A percentile compares a stretch with the other conserved stretches of the same genome.
These are phyloP conservation scores for Prunus yedoensis DNA, from an alignment of 331 rosid genomes.

Conservation along the genomic window DNA sequence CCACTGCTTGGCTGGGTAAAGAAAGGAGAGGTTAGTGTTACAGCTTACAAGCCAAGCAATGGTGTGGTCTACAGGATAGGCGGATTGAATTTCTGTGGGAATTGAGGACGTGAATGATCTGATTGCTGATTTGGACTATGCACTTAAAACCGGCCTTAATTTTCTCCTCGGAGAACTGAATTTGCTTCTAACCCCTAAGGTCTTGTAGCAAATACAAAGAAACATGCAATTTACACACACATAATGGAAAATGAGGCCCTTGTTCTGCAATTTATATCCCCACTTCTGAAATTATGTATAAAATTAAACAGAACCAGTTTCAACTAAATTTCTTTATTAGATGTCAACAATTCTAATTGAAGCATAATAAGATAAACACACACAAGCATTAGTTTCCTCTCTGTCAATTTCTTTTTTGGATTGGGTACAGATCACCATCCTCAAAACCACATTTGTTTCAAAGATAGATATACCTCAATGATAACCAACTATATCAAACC, in stretches of 20 bases:
- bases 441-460: constrained; percentile 1
- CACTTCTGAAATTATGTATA: background rate
- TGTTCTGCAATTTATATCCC: background rate
- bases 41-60: too few species aligned
- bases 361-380: background rate
- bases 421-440: background rate
- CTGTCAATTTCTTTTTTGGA: background rate
- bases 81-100: constrained; percentile 58
- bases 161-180: too few species aligned
- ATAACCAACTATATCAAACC: background rate
- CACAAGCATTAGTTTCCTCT: background rate
- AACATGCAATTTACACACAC: too few species aligned
- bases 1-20: too few species aligned
- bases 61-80: too few species aligned
- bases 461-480: background rate
- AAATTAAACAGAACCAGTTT: background rate
- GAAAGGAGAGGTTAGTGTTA: too few species aligned
- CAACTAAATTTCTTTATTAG: background rate
- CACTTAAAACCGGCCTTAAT: constrained; percentile 60
- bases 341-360: background rate
- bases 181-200: too few species aligned
- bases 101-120: constrained; percentile 85
- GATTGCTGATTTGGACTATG: constrained; percentile 66
- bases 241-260: too few species aligned
- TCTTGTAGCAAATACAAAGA: too few species aligned